These are phyloP conservation scores for Salvia sclarea DNA, from an alignment of 305 asterid genomes.

Conservation along the genomic window DNA sequence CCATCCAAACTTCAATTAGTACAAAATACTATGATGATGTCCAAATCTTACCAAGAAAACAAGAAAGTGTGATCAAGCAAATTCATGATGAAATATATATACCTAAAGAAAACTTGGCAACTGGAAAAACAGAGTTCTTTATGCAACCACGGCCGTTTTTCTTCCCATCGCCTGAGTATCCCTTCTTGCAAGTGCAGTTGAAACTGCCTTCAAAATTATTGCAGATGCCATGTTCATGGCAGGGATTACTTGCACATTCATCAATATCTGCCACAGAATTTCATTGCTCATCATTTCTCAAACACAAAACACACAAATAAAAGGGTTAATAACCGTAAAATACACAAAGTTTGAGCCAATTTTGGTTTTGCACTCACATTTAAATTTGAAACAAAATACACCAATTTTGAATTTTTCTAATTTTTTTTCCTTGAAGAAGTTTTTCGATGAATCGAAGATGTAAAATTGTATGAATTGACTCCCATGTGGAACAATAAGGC, in stretches of 20 bases:
- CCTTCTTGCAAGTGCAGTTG: conserved; percentile 37
- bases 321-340: no score
- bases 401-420: no score
- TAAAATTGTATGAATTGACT: no score
- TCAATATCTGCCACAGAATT: conserved; percentile 52
- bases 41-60: neutral
- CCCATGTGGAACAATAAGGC: no score
- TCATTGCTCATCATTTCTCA: no score
- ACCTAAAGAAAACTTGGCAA: conserved; percentile 35
- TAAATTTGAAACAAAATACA: no score
- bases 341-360: no score
- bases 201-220: conserved; percentile 30
- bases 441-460: no score
- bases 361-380: no score
- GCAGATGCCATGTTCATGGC: conserved; percentile 36
- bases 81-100: neutral
- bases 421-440: no score
- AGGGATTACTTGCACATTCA: conserved; percentile 46
- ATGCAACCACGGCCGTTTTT: conserved; percentile 34
- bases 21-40: neutral
- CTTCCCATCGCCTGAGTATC: conserved; percentile 38
- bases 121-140: conserved; percentile 25
- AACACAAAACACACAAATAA: no score
- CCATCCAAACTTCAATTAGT: neutral
- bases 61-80: neutral